A percentile compares a stretch with the other conserved stretches of the same genome.
These are phyloP conservation scores for Onygenales sp. DNA, from an alignment of 2,329 filamentous ascomycete species.

Conservation along the genomic window DNA sequence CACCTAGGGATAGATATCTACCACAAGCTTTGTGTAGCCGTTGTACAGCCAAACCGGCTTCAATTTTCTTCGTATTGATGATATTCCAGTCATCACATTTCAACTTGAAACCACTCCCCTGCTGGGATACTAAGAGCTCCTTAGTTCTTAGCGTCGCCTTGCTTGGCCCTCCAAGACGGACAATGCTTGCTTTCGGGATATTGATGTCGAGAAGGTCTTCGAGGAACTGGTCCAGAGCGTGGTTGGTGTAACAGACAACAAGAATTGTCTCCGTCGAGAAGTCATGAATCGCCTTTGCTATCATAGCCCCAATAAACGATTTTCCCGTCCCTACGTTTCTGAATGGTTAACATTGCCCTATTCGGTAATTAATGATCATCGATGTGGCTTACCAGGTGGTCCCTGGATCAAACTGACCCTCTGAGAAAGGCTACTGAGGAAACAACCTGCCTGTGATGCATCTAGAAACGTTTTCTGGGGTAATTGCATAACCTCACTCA, in stretches of 20 bases:
- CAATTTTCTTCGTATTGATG: constrained; percentile 33
- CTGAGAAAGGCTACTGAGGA: constrained; percentile 43
- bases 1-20: constrained; percentile 14
- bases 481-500: constrained; percentile 14
- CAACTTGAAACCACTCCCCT: constrained; percentile 25
- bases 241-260: constrained; percentile 60
- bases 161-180: constrained; percentile 48
- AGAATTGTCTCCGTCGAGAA: constrained; percentile 46
- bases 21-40: constrained; percentile 10
- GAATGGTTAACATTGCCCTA: not conserved
- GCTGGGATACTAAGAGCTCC: constrained; percentile 37
- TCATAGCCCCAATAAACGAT: constrained; percentile 59
- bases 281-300: constrained; percentile 47
- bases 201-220: constrained; percentile 54
- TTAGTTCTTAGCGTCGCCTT: constrained; percentile 46
- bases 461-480: constrained; percentile 32
- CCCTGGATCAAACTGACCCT: constrained; percentile 56
- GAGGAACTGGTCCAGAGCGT: constrained; percentile 56
- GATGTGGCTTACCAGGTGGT: constrained; percentile 48
- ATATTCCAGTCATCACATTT: constrained; percentile 27
- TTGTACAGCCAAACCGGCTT: constrained; percentile 23
- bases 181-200: constrained; percentile 41
- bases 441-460: constrained; percentile 45
- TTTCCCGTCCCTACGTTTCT: constrained; percentile 57
- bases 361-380: constrained; percentile 20